Conservation (phyloP, 2,329 filamentous ascomycete species). For the Emmonsiellopsis sp. region DNA sequence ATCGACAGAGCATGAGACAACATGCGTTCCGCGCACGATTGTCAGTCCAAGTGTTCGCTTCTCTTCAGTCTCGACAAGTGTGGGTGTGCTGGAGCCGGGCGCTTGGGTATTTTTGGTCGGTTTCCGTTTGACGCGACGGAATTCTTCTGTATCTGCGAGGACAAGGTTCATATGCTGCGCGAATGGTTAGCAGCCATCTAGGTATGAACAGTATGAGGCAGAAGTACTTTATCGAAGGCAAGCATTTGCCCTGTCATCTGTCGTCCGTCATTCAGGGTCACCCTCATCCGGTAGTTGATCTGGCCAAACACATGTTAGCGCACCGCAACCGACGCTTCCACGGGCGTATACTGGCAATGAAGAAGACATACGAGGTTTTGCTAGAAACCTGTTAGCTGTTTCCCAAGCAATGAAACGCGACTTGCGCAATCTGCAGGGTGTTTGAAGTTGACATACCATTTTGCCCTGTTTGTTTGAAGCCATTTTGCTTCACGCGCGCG, state of each 20-base stretch:
- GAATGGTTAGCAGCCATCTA: background rate
- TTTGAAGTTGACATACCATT: conserved; percentile 66
- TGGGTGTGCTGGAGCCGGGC: conserved; percentile 51
- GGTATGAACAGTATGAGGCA: background rate
- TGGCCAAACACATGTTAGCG: background rate
- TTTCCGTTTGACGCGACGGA: conserved; percentile 82
- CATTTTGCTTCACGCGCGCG: conserved; percentile 44
- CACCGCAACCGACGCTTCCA: background rate
- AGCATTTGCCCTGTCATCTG: conserved; percentile 98
- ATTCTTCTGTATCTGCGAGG: conserved; percentile 96
- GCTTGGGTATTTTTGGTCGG: conserved; percentile 57
- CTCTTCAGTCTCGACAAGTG: conserved; percentile 78
- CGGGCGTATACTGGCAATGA: background rate
- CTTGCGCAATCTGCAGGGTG: conserved; percentile 28
- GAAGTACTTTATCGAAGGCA: conserved; percentile 90
- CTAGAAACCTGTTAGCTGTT: conserved; percentile 51
- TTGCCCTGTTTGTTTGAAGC: conserved; percentile 90
- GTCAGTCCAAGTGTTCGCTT: conserved; percentile 94
- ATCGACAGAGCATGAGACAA: conserved; percentile 91
- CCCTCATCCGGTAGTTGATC: conserved; percentile 99
- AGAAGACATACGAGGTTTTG: conserved; percentile 53
- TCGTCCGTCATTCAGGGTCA: conserved; percentile 87
- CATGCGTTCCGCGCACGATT: conserved; percentile 88
- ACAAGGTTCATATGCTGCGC: conserved; percentile 96
- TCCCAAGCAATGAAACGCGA: conserved; percentile 40